These are phyloP conservation scores for Monosporascus sp. DNA, from an alignment of 2,329 filamentous ascomycete genomes.

Conservation along the genomic window DNA sequence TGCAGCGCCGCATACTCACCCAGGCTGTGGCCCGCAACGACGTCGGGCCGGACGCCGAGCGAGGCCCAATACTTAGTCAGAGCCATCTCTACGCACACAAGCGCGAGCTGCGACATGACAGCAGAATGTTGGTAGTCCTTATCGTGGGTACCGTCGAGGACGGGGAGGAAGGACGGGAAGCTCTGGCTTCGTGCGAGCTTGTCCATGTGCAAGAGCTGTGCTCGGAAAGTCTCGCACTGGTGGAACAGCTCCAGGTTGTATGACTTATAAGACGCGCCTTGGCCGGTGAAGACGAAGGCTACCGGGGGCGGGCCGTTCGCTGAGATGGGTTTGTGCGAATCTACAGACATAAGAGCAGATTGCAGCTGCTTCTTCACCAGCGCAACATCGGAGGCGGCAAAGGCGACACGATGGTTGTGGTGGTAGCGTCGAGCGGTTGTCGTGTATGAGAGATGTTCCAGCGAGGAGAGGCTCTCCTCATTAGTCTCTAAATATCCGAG, in stretches of 20 bases:
- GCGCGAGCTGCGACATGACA: conserved; percentile 37
- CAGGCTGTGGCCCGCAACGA: conserved; percentile 56
- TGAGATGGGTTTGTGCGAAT: conserved; percentile 16
- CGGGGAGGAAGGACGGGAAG: conserved; percentile 30
- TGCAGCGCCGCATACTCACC: conserved; percentile 67
- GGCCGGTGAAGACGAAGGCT: conserved; percentile 40
- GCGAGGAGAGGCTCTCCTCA: neutral
- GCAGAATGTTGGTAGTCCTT: neutral
- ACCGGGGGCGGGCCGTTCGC: conserved; percentile 18
- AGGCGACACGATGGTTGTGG: conserved; percentile 3
- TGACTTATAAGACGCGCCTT: conserved; percentile 32
- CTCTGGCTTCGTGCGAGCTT: conserved; percentile 23
- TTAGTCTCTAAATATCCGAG: conserved; percentile 5
- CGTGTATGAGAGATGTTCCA: conserved; percentile 14
- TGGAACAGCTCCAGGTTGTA: conserved; percentile 31
- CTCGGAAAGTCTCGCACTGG: conserved; percentile 26
- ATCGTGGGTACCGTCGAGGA: neutral
- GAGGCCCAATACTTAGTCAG: conserved; percentile 45
- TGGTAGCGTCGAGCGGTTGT: conserved; percentile 14
- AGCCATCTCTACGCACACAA: conserved; percentile 46
- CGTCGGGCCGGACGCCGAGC: conserved; percentile 44
- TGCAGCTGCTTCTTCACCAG: neutral
- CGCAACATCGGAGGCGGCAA: neutral
- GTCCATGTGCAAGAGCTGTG: conserved; percentile 29
- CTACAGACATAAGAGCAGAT: conserved; percentile 1